Evolutionary conservation across 2,329 filamentous ascomycete genomes (phyloP), one percentile per base, ranked within the genome.

Genomic region (Diplodia intermedia): DNA sequence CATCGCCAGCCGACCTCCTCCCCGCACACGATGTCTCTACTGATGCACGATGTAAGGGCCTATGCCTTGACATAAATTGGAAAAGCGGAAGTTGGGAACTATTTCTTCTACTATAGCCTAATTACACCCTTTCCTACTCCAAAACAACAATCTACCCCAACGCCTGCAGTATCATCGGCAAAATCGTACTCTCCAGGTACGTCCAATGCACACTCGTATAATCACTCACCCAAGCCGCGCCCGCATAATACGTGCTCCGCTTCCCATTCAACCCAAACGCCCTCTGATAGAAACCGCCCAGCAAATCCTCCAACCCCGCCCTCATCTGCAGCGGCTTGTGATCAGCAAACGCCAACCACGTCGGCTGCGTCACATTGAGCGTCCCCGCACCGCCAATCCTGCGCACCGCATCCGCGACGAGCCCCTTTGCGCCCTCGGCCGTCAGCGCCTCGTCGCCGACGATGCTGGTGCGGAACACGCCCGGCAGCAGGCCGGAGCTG

Each of bases 281-380:
- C 23, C 70, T 49, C 15, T 67, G 67, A 63, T 76, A 77, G 50
- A 76, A 77, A 0, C 76, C 75, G 2, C 63, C 68, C 36, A 68
- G 66, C 20, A 76, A 71, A 6, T 69, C 73, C 5, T 73, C 71
- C 50, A 69, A 69, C 31, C 70, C 70, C 2, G 74, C 66, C 14
- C 73, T 72, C 20, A 73, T 57, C 36, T 72, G 68, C 52, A 72
- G 75, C n/a, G 75, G 75, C 11, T 70, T 61, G 50, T 78, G 75
- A n/a, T 70, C 68, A 0, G n/a, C 55, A 5, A 47, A 29, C 40
- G 68, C 71, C 66, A 74, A 72, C 50, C 56, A 55, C 18, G 66
- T 26, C 26, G 26, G 26, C 26, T 26, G 26, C 26, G 31, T 33
- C 31, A 2, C 61, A 1, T 49, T 55, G 7, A 29, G 23, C 18